Evolutionary conservation across 2,329 filamentous ascomycete genomes (phyloP).

Genomic region (Pseudocercospora cruenta): DNA sequence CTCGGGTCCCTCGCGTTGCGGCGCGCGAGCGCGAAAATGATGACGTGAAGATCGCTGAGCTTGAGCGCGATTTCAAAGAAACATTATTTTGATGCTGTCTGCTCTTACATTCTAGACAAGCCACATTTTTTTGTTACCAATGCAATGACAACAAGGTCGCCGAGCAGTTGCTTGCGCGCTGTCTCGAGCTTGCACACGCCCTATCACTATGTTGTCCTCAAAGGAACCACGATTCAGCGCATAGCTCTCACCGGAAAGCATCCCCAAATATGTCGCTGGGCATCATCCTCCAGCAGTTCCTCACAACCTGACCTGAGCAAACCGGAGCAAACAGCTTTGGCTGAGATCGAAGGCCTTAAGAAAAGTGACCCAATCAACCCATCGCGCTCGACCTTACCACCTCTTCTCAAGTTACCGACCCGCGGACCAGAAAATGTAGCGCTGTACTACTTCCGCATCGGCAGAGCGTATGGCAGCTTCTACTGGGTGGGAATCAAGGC

Average conservation of each 20-base stretch:
- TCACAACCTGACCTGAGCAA: constrained; percentile 14
- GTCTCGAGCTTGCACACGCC: constrained; percentile 29
- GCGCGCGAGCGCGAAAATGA: neutral
- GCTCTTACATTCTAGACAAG: too few relatives aligned
- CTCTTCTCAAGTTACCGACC: constrained; percentile 66
- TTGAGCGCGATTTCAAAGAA: constrained; percentile 5
- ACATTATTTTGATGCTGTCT: neutral
- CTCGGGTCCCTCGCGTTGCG: neutral
- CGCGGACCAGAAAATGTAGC: constrained; percentile 53
- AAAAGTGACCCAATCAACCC: constrained; percentile 68
- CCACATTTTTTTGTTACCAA: constrained; percentile 11
- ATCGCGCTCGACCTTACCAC: constrained; percentile 72
- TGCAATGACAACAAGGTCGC: constrained; percentile 43
- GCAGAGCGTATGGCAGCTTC: constrained; percentile 78
- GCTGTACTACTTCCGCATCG: constrained; percentile 63
- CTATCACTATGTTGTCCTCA: constrained; percentile 12
- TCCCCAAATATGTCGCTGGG: constrained; percentile 3
- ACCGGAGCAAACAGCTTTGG: constrained; percentile 28
- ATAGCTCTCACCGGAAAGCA: neutral
- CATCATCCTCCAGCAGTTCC: constrained; percentile 11
- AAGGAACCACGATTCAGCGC: neutral
- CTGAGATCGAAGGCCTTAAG: constrained; percentile 35
- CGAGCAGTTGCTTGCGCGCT: constrained; percentile 36
- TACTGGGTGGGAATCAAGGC: constrained; percentile 84
- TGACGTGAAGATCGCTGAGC: neutral